These are phyloP conservation scores for Cynanchum wilfordii DNA, from an alignment of 257 asterid genomes.

Conservation along the genomic window DNA sequence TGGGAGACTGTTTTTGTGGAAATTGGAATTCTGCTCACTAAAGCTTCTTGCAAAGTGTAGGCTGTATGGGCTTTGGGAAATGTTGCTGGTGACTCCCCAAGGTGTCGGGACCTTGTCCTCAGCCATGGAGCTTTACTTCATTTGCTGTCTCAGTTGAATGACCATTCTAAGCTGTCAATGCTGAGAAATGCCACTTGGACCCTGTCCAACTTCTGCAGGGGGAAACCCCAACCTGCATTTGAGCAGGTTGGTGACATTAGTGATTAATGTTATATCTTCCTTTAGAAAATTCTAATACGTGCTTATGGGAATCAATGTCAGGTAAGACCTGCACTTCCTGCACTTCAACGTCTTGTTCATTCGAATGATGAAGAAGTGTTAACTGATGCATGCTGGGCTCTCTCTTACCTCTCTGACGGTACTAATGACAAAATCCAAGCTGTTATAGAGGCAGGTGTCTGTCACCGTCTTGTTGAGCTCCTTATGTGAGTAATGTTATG, in stretches of 20 bases:
- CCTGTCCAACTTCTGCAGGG: constrained; percentile 88
- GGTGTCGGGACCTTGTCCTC: constrained; percentile 89
- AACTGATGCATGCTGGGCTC: constrained; percentile 99
- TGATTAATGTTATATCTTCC: background rate
- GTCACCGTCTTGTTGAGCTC: constrained; percentile 77
- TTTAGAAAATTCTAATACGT: background rate
- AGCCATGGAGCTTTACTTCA: constrained; percentile 75
- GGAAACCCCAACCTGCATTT: constrained; percentile 94
- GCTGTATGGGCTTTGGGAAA: constrained; percentile 98
- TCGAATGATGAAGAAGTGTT: constrained; percentile 91
- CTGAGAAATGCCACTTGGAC: constrained; percentile 98
- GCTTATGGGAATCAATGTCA: constrained; percentile 21
- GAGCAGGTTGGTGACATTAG: constrained; percentile 58
- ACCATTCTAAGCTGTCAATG: constrained; percentile 80
- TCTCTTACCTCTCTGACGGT: constrained; percentile 92
- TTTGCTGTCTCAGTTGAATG: constrained; percentile 74
- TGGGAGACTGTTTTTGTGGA: background rate
- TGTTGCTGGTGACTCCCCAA: constrained; percentile 93
- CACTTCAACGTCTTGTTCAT: constrained; percentile 64
- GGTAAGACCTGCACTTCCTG: constrained; percentile 89
- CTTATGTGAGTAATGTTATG: constrained; percentile 58
- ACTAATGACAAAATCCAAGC: constrained; percentile 92
- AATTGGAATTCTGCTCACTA: background rate
- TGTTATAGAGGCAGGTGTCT: constrained; percentile 82
- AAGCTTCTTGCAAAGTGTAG: constrained; percentile 26